Evolutionary conservation across 2,329 filamentous ascomycete genomes (phyloP).

Genomic region (Macrophomina phaseolina): DNA sequence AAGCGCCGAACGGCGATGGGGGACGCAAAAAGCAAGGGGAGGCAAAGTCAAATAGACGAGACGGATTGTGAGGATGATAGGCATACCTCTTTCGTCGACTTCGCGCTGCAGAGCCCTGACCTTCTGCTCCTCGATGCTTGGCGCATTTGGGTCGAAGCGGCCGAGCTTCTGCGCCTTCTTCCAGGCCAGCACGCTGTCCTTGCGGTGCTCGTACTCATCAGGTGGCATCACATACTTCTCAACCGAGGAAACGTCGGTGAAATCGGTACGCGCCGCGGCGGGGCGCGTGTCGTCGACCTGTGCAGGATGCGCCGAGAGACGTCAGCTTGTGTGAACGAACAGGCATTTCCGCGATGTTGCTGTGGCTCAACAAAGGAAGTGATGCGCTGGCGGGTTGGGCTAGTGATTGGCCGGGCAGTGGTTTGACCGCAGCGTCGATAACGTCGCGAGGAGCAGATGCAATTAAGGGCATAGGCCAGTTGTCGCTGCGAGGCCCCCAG

Average conservation of each 20-base stretch:
- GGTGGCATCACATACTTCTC: slow-evolving; percentile 90
- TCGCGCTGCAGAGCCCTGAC: slow-evolving; percentile 72
- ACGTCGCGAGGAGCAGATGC: slow-evolving; percentile 12
- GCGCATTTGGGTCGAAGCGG: slow-evolving; percentile 87
- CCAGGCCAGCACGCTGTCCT: slow-evolving; percentile 91
- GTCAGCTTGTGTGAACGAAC: neutral
- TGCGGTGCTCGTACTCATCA: slow-evolving; percentile 82
- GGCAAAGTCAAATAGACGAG: neutral
- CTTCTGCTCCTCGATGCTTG: slow-evolving; percentile 74
- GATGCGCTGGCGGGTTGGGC: slow-evolving; percentile 2
- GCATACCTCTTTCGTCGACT: slow-evolving; percentile 66
- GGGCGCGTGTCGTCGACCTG: slow-evolving; percentile 84
- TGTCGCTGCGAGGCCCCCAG: slow-evolving; percentile 15
- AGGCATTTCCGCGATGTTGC: neutral
- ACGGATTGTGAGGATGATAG: neutral
- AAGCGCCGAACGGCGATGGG: neutral
- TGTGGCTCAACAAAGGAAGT: neutral
- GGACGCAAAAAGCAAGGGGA: neutral
- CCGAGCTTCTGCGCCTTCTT: slow-evolving; percentile 96
- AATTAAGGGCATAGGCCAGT: slow-evolving; percentile 10
- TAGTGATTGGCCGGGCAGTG: neutral
- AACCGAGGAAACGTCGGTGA: slow-evolving; percentile 78
- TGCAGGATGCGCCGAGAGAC: slow-evolving; percentile 1
- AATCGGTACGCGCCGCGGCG: slow-evolving; percentile 75
- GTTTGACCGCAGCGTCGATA: neutral